These are phyloP conservation scores for Phytomonas sp. DNA, from an alignment of 208 protist species.

Conservation along the genomic window DNA sequence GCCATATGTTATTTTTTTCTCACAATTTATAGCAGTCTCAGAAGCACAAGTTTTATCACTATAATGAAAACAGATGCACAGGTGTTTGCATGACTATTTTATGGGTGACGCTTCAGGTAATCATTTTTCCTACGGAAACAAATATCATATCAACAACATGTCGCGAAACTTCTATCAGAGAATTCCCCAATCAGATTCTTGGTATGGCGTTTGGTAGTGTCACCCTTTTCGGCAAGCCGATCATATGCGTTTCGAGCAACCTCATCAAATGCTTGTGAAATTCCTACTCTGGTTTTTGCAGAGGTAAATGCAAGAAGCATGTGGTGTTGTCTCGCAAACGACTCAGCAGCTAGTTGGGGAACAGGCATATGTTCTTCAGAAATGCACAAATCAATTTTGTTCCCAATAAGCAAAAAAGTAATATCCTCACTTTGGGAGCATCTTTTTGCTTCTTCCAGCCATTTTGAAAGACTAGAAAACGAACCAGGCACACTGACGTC, in stretches of 20 bases:
- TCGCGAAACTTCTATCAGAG: neutral
- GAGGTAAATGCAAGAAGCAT: slow-evolving; percentile 82
- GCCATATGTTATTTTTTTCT: neutral
- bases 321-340: slow-evolving; percentile 55
- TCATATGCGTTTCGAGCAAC: slow-evolving; percentile 59
- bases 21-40: neutral
- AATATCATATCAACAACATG: slow-evolving; percentile 3
- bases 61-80: neutral
- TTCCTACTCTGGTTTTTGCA: slow-evolving; percentile 66
- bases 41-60: neutral
- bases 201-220: neutral
- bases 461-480: slow-evolving; percentile 67
- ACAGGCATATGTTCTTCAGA: slow-evolving; percentile 36
- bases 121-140: neutral
- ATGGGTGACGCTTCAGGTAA: neutral
- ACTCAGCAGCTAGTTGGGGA: slow-evolving; percentile 32
- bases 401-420: slow-evolving; percentile 75
- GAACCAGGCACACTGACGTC: slow-evolving; percentile 68
- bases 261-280: slow-evolving; percentile 81
- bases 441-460: slow-evolving; percentile 61
- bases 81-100: neutral
- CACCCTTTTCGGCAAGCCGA: slow-evolving; percentile 62
- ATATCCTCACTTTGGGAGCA: slow-evolving; percentile 38
- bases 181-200: neutral
- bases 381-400: slow-evolving; percentile 66